Evolutionary conservation across 805 yeast species (phyloP).

Genomic region (Saccharomycopsis sp.): DNA sequence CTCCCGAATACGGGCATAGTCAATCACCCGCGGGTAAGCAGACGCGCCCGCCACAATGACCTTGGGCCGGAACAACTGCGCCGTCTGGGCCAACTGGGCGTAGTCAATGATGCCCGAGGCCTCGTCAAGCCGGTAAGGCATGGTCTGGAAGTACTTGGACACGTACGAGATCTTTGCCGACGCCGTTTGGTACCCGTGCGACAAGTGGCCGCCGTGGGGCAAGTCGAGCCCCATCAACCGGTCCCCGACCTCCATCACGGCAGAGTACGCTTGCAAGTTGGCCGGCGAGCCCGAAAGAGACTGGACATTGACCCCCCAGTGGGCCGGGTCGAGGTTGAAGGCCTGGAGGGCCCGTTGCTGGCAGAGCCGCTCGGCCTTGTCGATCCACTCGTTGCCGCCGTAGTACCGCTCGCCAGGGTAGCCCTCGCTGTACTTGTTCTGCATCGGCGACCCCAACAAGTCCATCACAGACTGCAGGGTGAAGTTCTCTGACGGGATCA

Average conservation of each 20-base stretch:
- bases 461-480: conserved; percentile 95
- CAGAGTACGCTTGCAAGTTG: conserved; percentile 92
- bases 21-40: conserved; percentile 94
- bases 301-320: conserved; percentile 98
- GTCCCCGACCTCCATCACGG: conserved; percentile 90
- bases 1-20: conserved; percentile 91
- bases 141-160: conserved; percentile 93
- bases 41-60: conserved; percentile 96
- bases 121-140: conserved; percentile 94
- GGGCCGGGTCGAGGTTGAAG: conserved; percentile 64
- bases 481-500: conserved; percentile 96
- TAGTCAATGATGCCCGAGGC: conserved; percentile 93
- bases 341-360: conserved; percentile 92
- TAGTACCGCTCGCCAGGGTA: conserved; percentile 99
- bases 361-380: conserved; percentile 85
- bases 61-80: conserved; percentile 89
- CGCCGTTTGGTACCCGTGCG: conserved; percentile 97
- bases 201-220: conserved; percentile 98
- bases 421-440: conserved; percentile 97
- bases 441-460: conserved; percentile 95
- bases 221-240: conserved; percentile 96
- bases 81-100: conserved; percentile 88
- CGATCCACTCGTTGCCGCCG: conserved; percentile 97
- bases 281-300: conserved; percentile 97
- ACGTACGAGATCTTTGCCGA: conserved; percentile 86